Evolutionary conservation across 2,329 filamentous ascomycete genomes (phyloP).

Genomic region (Exophiala oligosperma): DNA sequence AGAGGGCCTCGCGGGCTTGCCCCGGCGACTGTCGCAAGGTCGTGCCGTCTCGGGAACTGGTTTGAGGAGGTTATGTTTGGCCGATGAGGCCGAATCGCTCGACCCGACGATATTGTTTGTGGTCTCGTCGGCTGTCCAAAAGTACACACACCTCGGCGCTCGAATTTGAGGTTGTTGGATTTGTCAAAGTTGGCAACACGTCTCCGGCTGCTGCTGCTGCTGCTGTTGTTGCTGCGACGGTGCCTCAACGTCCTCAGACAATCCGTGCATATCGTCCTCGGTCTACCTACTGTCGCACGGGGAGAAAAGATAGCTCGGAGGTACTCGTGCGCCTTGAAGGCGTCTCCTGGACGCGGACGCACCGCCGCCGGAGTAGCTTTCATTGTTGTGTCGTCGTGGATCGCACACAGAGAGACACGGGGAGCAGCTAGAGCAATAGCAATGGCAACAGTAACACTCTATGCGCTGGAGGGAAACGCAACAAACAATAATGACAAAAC

Average conservation of each 20-base stretch:
- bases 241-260: conserved; percentile 14
- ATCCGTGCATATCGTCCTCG: conserved; percentile 13
- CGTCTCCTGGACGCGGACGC: conserved; percentile 11
- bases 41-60: conserved; percentile 5
- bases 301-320: conserved; percentile 20
- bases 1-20: conserved; percentile 62
- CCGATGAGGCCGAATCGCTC: not conserved
- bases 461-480: not conserved
- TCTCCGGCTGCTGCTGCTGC: too few relatives aligned
- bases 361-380: conserved; percentile 12
- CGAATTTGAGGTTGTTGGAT: not conserved
- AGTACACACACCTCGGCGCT: conserved; percentile 6
- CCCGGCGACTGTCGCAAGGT: conserved; percentile 24
- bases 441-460: not conserved
- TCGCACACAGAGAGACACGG: too few relatives aligned
- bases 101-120: not conserved
- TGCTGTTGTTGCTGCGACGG: not conserved
- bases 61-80: not conserved
- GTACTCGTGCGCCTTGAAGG: conserved; percentile 17
- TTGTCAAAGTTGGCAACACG: too few relatives aligned
- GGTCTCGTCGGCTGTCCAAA: not conserved
- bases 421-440: not conserved
- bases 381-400: conserved; percentile 11
- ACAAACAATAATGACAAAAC: not conserved
- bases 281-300: conserved; percentile 1